These are phyloP conservation scores for Stramenopiles sp. DNA, from an alignment of 352 stramenopile genomes.

Conservation along the genomic window DNA sequence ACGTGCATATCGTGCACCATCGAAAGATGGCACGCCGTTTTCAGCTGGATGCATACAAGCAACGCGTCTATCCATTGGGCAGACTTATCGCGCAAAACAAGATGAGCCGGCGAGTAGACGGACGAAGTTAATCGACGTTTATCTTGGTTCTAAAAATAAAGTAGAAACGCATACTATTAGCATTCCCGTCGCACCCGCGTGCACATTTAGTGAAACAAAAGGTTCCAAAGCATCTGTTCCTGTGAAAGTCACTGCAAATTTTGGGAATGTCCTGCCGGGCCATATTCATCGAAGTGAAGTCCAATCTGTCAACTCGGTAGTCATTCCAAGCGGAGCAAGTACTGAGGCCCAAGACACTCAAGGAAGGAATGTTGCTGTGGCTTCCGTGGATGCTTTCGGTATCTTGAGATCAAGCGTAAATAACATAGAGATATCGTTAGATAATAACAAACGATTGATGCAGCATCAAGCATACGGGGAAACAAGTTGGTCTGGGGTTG, in stretches of 20 bases:
- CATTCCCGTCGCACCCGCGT: not conserved
- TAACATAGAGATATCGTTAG: not conserved
- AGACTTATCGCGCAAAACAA: not conserved
- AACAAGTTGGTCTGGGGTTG: not conserved
- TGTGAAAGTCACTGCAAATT: not conserved
- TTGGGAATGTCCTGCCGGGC: not conserved
- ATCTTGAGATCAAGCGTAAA: not conserved
- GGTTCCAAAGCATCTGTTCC: slow-evolving; percentile 2
- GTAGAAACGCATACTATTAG: not conserved
- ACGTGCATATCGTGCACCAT: not conserved
- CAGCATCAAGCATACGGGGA: not conserved
- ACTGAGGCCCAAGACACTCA: not conserved
- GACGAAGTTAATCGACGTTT: not conserved
- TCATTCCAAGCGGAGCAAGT: no score
- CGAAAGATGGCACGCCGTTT: not conserved
- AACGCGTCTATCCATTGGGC: not conserved
- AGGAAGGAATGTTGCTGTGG: not conserved
- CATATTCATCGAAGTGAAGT: not conserved
- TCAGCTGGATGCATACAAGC: slow-evolving; percentile 1
- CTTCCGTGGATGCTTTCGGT: not conserved
- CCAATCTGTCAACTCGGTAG: not conserved
- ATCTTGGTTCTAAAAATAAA: not conserved
- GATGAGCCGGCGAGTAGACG: not conserved
- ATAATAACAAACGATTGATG: not conserved
- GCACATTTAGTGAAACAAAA: slow-evolving; percentile 7